These are phyloP conservation scores for Pelargonium citronellum DNA, from an alignment of 441 rosid species.

Conservation along the genomic window DNA sequence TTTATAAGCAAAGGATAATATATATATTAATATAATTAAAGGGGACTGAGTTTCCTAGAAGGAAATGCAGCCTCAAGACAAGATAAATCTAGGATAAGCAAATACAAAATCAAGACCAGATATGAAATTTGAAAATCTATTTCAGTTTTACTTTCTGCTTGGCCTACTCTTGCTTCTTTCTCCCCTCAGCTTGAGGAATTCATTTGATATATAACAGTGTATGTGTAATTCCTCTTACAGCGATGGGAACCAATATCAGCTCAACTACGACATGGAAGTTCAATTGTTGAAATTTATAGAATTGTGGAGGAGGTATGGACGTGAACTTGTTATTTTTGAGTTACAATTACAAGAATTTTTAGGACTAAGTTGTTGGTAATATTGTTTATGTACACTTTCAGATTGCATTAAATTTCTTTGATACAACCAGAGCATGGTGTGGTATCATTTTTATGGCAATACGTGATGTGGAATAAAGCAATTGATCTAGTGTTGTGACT, in stretches of 20 bases:
- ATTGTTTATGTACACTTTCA: neutral
- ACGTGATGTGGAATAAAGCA: neutral
- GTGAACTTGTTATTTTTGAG: neutral
- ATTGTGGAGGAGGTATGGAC: conserved; percentile 87
- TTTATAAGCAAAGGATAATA: too few relatives aligned
- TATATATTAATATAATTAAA: too few relatives aligned
- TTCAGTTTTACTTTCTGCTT: conserved; percentile 14
- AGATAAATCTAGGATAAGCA: too few relatives aligned
- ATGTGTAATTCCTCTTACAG: conserved; percentile 36
- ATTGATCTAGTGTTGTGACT: neutral
- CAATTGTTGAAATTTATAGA: conserved; percentile 90
- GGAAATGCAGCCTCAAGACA: too few relatives aligned
- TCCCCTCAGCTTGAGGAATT: conserved; percentile 3
- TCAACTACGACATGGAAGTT: conserved; percentile 90
- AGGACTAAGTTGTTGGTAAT: conserved; percentile 4
- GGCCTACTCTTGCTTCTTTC: neutral
- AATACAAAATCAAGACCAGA: too few relatives aligned
- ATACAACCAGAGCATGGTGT: neutral
- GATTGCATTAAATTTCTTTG: neutral
- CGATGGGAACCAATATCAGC: conserved; percentile 93
- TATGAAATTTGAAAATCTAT: conserved; percentile 10
- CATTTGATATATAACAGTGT: neutral
- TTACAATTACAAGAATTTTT: neutral
- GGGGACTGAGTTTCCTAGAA: too few relatives aligned
- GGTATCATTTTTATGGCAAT: neutral